Evolutionary conservation across 768 basidiomycete species (phyloP), one percentile per base, ranked within the genome.

Genomic region (Artomyces pyxidatus): DNA sequence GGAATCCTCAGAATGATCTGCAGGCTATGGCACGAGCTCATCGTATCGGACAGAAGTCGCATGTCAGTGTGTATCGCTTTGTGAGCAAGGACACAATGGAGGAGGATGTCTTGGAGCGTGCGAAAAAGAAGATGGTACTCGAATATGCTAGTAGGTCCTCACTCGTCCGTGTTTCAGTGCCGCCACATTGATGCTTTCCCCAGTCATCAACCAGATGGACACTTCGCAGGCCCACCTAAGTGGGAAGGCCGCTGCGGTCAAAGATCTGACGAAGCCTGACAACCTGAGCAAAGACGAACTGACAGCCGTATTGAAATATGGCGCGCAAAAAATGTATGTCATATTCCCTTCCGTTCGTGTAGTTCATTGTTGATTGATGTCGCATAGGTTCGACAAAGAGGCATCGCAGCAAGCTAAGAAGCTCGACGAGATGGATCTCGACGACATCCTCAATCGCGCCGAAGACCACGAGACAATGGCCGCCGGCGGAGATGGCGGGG

Each of bases 131-230:
- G 74, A 98, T 98, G 96, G 92, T 98, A 38, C 73, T 99, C 54
- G 96, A 99, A 67, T 96, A 98, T 73, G 96, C 96, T 37, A 97
- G 94, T 97, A 67, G 63, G 93, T 87, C 25, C 16, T 22, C 26
- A 44, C 51, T 46, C 48, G 32, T n/a, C 47, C 38, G 45, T 21
- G 14, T 44, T 26, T 50, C 29, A 37, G 11, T 9, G 19, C 17
- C 26, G 45, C 11, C 41, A 29, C 41, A 37, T 37, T 40, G 46
- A 48, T 26, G 22, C 52, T 27, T 27, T 27, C 19, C 54, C 42
- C 64, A 96, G 93, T 99, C 71, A 97, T 99, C 74, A 96, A 97
- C 68, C 95, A 98, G 70, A 96, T 98, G 88, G 96, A 99, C 69
- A 99, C 96, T 21, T 93, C 94, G 37, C 96, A 97, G 56, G 89